Percentiles rank a stretch among this genome's conserved stretches.
Evolutionary conservation across 2,329 filamentous ascomycete genomes (phyloP).

Genomic region (Fusarium marasasianum): DNA sequence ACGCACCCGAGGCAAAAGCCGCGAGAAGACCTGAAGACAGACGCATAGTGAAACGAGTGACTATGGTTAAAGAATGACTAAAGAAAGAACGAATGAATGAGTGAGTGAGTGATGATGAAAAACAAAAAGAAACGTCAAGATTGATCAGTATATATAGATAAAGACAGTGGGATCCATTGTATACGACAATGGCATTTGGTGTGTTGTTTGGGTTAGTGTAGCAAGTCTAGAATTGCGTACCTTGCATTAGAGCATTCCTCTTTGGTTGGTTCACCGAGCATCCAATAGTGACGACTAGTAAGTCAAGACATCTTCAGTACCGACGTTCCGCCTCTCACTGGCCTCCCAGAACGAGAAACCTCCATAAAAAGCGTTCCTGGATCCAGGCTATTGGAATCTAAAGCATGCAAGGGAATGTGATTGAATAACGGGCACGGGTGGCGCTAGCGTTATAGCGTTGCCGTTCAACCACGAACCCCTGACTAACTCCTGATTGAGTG

Average conservation of each 20-base stretch:
- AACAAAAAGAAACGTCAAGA: neutral
- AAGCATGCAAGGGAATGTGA: neutral
- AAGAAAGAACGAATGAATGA: neutral
- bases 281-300: neutral
- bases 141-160: neutral
- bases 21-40: constrained; percentile 5
- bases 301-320: neutral
- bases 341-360: neutral
- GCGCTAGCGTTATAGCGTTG: neutral
- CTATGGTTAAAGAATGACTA: constrained; percentile 3
- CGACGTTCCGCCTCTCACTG: neutral
- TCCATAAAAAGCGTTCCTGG: neutral
- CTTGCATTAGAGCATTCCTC: neutral
- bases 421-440: neutral
- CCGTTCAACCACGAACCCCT: neutral
- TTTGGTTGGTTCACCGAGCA: neutral
- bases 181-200: neutral
- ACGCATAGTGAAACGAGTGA: constrained; percentile 13
- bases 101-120: neutral
- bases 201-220: neutral
- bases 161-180: neutral
- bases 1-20: constrained; percentile 1
- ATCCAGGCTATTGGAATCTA: neutral
- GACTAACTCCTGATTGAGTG: neutral
- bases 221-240: neutral